Conservation (phyloP, 805 yeast genomes). For the Wickerhamomyces canadensis region DNA sequence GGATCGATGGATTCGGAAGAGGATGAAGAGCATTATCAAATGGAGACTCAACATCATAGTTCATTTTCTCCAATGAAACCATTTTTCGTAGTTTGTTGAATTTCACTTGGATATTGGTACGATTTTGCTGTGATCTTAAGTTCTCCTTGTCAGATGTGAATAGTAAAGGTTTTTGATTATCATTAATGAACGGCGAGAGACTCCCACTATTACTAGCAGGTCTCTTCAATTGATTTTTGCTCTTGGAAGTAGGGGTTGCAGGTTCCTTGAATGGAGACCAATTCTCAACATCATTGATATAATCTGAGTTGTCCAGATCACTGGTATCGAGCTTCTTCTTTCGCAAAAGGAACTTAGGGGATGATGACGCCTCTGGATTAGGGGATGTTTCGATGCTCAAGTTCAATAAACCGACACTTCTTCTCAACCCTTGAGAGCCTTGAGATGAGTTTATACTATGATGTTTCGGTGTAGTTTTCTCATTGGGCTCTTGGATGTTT, state of each 20-base stretch:
- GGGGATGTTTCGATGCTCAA: slow-evolving; percentile 39
- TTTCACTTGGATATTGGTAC: slow-evolving; percentile 22
- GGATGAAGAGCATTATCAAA: slow-evolving; percentile 20
- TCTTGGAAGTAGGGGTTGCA: slow-evolving; percentile 18
- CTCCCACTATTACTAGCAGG: slow-evolving; percentile 24
- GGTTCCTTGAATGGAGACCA: slow-evolving; percentile 28
- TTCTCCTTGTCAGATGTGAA: slow-evolving; percentile 11
- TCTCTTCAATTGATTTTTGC: slow-evolving; percentile 19
- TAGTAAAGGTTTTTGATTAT: slow-evolving; percentile 20
- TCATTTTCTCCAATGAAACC: slow-evolving; percentile 20
- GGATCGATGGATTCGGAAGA: slow-evolving; percentile 24
- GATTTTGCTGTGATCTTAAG: slow-evolving; percentile 24
- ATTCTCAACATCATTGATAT: slow-evolving; percentile 22
- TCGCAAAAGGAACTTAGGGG: slow-evolving; percentile 18
- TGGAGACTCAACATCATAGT: slow-evolving; percentile 16
- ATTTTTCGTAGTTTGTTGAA: slow-evolving; percentile 25
- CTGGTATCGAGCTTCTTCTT: slow-evolving; percentile 15
- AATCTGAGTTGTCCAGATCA: slow-evolving; percentile 17
- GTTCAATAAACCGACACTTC: slow-evolving; percentile 49
- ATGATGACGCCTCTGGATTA: slow-evolving; percentile 10
- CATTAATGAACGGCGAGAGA: slow-evolving; percentile 24
- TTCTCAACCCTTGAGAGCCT: slow-evolving; percentile 33
- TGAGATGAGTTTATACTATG: slow-evolving; percentile 20
- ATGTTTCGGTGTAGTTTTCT: slow-evolving; percentile 20
- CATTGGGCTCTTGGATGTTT: slow-evolving; percentile 4